These are phyloP conservation scores for Fistulinella prunicolor DNA, from an alignment of 768 basidiomycete genomes.

Conservation along the genomic window DNA sequence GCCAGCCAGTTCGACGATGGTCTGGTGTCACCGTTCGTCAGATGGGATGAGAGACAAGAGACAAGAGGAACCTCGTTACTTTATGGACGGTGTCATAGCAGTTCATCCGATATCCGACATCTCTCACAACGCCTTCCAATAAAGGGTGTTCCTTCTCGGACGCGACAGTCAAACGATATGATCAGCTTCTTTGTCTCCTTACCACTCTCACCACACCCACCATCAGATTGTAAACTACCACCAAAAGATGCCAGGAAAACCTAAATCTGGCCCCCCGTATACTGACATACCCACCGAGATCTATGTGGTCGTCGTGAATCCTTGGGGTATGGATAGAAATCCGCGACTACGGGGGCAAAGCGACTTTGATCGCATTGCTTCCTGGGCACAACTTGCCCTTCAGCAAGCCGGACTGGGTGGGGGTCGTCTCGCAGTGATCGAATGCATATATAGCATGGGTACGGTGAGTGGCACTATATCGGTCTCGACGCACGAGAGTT, in stretches of 20 bases:
- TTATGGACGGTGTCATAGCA: no score
- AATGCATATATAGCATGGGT: conserved; percentile 28
- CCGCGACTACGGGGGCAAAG: conserved; percentile 4
- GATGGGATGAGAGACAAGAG: neutral
- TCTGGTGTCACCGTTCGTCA: conserved; percentile 2
- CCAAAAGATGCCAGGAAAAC: conserved; percentile 15
- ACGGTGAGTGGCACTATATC: conserved; percentile 24
- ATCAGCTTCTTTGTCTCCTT: no score
- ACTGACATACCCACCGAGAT: conserved; percentile 16
- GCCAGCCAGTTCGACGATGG: conserved; percentile 59
- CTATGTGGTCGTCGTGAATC: conserved; percentile 24
- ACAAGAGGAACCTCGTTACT: conserved; percentile 11
- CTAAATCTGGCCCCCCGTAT: conserved; percentile 29
- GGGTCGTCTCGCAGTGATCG: conserved; percentile 11
- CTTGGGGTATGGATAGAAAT: conserved; percentile 20
- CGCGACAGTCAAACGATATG: no score
- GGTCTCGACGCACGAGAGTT: neutral
- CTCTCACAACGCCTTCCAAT: no score
- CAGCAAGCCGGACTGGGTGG: conserved; percentile 16
- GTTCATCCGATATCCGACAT: no score
- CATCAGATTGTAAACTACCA: neutral
- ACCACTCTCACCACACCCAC: no score
- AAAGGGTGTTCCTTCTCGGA: no score
- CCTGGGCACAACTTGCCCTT: conserved; percentile 26
- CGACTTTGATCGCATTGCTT: conserved; percentile 24